phyloP scores from a whole-genome alignment of 2,329 filamentous ascomycete genomes.

The Aspergillus novofumigatus region DNA sequence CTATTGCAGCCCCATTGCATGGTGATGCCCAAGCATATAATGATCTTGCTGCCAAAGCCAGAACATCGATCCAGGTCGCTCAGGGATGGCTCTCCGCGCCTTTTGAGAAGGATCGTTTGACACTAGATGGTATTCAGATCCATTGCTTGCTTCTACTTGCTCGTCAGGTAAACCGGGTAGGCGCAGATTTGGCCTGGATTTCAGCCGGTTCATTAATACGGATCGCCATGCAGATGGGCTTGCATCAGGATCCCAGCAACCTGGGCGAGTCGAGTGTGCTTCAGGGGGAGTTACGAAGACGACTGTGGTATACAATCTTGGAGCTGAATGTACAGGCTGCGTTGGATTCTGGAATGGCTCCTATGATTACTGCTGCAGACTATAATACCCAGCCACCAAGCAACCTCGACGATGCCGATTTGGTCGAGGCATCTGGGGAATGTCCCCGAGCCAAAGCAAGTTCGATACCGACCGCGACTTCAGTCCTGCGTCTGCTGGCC shows the following conservation, averaged over 20 bases:
- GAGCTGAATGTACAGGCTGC: slow-evolving; percentile 30
- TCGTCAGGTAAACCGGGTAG: slow-evolving; percentile 15
- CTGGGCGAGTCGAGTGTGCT: slow-evolving; percentile 15
- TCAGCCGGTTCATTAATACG: slow-evolving; percentile 26
- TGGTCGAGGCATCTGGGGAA: background rate
- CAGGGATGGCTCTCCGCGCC: slow-evolving; percentile 20
- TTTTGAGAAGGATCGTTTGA: slow-evolving; percentile 18
- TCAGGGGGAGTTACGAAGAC: slow-evolving; percentile 24
- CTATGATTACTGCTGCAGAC: slow-evolving; percentile 26
- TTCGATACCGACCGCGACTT: background rate
- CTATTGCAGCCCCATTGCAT: slow-evolving; percentile 10
- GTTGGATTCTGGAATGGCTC: slow-evolving; percentile 27
- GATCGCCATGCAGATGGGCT: slow-evolving; percentile 29
- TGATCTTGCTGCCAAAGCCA: slow-evolving; percentile 5
- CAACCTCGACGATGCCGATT: slow-evolving; percentile 17
- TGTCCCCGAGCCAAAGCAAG: background rate
- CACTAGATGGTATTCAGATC: slow-evolving; percentile 12
- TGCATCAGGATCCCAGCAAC: slow-evolving; percentile 28
- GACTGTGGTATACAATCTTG: slow-evolving; percentile 35
- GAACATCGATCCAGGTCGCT: slow-evolving; percentile 11
- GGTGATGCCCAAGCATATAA: slow-evolving; percentile 3
- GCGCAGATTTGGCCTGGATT: slow-evolving; percentile 32
- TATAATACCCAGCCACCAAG: slow-evolving; percentile 28
- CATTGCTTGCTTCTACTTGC: slow-evolving; percentile 18
- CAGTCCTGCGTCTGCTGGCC: slow-evolving; percentile 9